phyloP scores from a whole-genome alignment of 1,139 yeast genomes.

The Spathaspora sp. region DNA sequence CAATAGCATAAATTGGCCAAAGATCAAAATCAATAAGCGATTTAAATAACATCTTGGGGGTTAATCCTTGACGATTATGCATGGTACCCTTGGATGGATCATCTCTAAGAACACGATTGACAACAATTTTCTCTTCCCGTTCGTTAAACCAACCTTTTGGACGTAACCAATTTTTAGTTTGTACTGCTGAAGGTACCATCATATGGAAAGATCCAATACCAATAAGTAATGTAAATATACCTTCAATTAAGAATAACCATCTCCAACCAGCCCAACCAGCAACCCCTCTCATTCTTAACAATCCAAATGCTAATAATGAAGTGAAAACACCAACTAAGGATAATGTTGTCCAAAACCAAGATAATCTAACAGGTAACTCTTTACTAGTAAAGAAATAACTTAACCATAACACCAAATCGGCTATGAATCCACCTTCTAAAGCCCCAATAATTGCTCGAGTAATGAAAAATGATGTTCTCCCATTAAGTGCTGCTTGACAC shows the following conservation, averaged over 20 bases:
- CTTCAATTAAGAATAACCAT: constrained; percentile 67
- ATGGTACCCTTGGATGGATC: constrained; percentile 71
- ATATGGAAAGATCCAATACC: constrained; percentile 53
- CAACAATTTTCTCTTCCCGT: constrained; percentile 60
- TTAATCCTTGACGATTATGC: constrained; percentile 61
- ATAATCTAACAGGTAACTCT: constrained; percentile 26
- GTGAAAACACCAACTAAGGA: constrained; percentile 30
- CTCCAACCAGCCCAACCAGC: constrained; percentile 52
- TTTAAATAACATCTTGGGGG: constrained; percentile 34
- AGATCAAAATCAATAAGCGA: constrained; percentile 54
- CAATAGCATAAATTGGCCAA: constrained; percentile 58
- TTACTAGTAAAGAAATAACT: constrained; percentile 26
- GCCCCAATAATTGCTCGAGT: constrained; percentile 29
- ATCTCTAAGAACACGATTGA: constrained; percentile 61
- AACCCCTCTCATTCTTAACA: constrained; percentile 24
- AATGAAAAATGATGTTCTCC: constrained; percentile 24
- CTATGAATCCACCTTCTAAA: constrained; percentile 33
- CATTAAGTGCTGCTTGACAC: constrained; percentile 22
- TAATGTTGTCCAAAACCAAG: constrained; percentile 17
- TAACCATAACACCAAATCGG: constrained; percentile 30
- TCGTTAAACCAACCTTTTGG: constrained; percentile 67
- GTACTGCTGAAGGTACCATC: constrained; percentile 61
- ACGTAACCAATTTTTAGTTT: constrained; percentile 51
- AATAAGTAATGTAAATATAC: constrained; percentile 52
- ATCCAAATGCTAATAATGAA: constrained; percentile 36